These are phyloP conservation scores for Hordeum pubiflorum DNA, from an alignment of 202 grass and related monocot species.

Conservation along the genomic window DNA sequence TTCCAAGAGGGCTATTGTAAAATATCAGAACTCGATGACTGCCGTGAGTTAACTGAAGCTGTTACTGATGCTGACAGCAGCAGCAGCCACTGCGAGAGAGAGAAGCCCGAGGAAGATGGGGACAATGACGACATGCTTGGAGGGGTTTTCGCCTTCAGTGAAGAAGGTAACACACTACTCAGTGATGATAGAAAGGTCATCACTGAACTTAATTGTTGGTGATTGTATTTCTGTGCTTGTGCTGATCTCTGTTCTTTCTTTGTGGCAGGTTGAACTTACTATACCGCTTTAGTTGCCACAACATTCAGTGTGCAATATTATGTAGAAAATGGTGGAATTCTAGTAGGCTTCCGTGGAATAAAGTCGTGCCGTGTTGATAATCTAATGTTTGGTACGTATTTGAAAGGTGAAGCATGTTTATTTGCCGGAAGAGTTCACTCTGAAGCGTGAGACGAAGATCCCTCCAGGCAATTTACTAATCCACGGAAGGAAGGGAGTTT, in stretches of 20 bases:
- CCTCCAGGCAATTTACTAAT: conserved; percentile 50
- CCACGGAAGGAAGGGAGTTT: conserved; percentile 30
- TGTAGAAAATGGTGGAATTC: conserved; percentile 47
- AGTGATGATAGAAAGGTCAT: not conserved
- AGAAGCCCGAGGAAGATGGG: conserved; percentile 95
- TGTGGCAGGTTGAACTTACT: conserved; percentile 55
- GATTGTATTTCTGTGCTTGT: not conserved
- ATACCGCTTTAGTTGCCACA: conserved; percentile 37
- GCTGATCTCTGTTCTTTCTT: conserved; percentile 5
- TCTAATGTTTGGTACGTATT: conserved; percentile 46
- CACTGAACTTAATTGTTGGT: not conserved
- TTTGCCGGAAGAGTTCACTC: conserved; percentile 40
- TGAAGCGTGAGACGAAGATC: conserved; percentile 42
- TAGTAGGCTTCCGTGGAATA: conserved; percentile 43
- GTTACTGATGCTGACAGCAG: conserved; percentile 98
- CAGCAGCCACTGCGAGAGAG: conserved; percentile 99
- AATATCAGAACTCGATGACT: conserved; percentile 98
- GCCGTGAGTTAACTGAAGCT: conserved; percentile 99
- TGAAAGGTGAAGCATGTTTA: conserved; percentile 40
- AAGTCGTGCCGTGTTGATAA: conserved; percentile 31
- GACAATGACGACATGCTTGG: conserved; percentile 95
- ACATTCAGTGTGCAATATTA: conserved; percentile 39
- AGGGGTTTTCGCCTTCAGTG: conserved; percentile 94
- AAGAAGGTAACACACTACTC: conserved; percentile 57
- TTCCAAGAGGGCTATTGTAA: conserved; percentile 99